Conservation (phyloP, 371 early-diverging fungal genomes). For the Ecytonucleospora hepatopenaei region DNA sequence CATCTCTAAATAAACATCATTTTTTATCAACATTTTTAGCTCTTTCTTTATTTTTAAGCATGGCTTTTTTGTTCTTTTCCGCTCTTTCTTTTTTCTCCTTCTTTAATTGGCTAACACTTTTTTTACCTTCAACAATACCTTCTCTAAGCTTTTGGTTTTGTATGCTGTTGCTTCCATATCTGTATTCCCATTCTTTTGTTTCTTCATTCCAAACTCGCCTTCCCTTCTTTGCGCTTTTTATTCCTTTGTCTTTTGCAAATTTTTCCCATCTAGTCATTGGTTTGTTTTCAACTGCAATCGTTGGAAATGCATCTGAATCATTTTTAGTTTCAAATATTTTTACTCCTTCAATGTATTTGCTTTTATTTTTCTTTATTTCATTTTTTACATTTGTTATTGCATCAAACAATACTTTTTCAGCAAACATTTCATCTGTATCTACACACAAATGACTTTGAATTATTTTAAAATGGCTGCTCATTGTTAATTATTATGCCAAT, state of each 20-base stretch:
- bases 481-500: too few relatives aligned
- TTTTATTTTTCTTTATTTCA: conserved; percentile 20
- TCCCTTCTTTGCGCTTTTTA: conserved; percentile 66
- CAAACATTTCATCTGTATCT: not conserved
- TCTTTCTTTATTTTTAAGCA: conserved; percentile 9
- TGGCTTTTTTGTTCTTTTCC: conserved; percentile 23
- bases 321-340: conserved; percentile 18
- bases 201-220: conserved; percentile 74
- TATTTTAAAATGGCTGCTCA: not conserved
- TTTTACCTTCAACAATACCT: conserved; percentile 74
- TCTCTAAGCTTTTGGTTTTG: conserved; percentile 61
- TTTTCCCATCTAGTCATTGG: conserved; percentile 83
- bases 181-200: conserved; percentile 68
- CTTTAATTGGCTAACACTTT: conserved; percentile 33
- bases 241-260: conserved; percentile 91
- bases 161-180: conserved; percentile 74
- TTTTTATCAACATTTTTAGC: too few relatives aligned
- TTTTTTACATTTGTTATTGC: conserved; percentile 9
- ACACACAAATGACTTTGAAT: not conserved
- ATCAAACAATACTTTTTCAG: not conserved
- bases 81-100: conserved; percentile 24
- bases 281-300: conserved; percentile 3
- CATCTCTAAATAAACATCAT: too few relatives aligned
- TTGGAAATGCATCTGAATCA: conserved; percentile 13
- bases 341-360: conserved; percentile 8